Conservation (phyloP, 2,329 filamentous ascomycete genomes). For the Ophiostoma quercus region DNA sequence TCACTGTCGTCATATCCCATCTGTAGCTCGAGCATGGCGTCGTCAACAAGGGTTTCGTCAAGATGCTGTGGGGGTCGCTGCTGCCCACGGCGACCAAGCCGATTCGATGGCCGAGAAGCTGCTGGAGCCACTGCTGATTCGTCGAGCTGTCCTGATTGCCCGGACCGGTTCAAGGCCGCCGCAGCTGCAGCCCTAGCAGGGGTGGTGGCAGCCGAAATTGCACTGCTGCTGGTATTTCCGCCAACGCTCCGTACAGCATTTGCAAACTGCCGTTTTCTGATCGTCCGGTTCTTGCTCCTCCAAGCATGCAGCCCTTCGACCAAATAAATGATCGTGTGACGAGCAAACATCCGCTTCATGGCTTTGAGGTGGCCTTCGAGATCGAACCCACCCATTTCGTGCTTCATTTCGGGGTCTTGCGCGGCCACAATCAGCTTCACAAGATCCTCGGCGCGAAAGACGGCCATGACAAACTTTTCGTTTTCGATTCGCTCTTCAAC, state of each 20-base stretch:
- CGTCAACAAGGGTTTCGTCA: constrained; percentile 64
- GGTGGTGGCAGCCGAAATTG: neutral
- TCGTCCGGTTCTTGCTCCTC: constrained; percentile 63
- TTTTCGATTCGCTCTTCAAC: constrained; percentile 45
- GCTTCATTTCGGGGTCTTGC: constrained; percentile 23
- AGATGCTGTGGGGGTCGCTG: constrained; percentile 48
- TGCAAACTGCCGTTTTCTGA: constrained; percentile 62
- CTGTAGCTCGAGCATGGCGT: constrained; percentile 65
- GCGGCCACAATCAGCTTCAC: constrained; percentile 51
- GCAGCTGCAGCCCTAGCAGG: constrained; percentile 24
- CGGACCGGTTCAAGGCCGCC: neutral
- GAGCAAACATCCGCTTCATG: constrained; percentile 50
- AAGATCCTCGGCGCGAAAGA: constrained; percentile 61
- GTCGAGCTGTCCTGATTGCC: neutral
- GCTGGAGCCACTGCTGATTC: constrained; percentile 21
- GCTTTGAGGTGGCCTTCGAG: constrained; percentile 55
- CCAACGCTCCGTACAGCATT: constrained; percentile 51
- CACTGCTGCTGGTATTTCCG: neutral
- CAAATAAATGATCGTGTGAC: constrained; percentile 59
- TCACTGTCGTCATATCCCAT: constrained; percentile 41
- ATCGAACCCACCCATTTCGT: constrained; percentile 33
- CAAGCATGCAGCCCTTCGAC: constrained; percentile 63
- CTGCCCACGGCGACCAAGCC: constrained; percentile 34
- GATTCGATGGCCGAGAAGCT: constrained; percentile 28
- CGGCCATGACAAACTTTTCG: constrained; percentile 58